Evolutionary conservation across 2,329 filamentous ascomycete species (phyloP).

Genomic region (Talaromyces atroroseus): DNA sequence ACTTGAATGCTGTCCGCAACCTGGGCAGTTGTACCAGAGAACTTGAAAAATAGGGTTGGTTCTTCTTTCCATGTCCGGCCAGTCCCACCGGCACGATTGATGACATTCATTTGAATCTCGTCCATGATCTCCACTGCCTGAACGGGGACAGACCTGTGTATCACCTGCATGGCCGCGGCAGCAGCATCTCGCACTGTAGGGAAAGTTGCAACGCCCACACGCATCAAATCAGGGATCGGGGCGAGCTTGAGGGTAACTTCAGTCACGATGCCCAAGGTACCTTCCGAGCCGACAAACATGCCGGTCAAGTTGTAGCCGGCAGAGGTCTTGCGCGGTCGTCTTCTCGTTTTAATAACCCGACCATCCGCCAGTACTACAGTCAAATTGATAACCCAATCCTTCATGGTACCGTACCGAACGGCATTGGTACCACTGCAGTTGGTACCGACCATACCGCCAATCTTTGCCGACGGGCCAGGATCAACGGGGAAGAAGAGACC

Average conservation of each 20-base stretch:
- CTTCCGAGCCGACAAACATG: conserved; percentile 65
- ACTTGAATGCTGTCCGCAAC: conserved; percentile 70
- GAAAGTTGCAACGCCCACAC: conserved; percentile 61
- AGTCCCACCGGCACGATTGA: conserved; percentile 61
- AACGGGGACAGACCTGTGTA: conserved; percentile 60
- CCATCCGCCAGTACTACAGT: conserved; percentile 68
- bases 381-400: conserved; percentile 67
- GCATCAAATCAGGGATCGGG: conserved; percentile 57
- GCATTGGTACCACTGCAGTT: conserved; percentile 61
- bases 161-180: conserved; percentile 58
- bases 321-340: conserved; percentile 61
- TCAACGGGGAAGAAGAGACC: conserved; percentile 90
- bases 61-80: conserved; percentile 41
- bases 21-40: conserved; percentile 71
- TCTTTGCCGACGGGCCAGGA: conserved; percentile 61
- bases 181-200: conserved; percentile 57
- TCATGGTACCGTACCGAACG: conserved; percentile 67
- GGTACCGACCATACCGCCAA: conserved; percentile 60
- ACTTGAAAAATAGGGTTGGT: conserved; percentile 45
- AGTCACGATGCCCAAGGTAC: conserved; percentile 65
- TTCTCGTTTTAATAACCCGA: conserved; percentile 61
- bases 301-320: conserved; percentile 68
- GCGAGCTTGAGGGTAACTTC: conserved; percentile 65
- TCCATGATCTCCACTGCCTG: conserved; percentile 63
- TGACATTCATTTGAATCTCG: conserved; percentile 59